Base-by-base conservation (phyloP, 2,329 filamentous ascomycete species). In the Helotiales sp. region DNA sequence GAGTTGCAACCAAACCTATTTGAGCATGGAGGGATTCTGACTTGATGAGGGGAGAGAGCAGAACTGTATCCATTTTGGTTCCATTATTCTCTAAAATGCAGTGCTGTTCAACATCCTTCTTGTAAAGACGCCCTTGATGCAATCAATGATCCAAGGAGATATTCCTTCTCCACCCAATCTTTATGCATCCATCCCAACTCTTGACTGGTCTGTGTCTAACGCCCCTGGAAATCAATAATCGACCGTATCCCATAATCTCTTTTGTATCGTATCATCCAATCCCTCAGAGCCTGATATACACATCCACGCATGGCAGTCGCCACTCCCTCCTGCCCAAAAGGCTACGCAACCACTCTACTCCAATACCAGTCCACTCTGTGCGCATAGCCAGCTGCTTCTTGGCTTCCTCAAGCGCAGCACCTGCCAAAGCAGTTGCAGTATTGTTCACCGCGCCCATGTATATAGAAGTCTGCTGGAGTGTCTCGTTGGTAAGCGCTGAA, bases 231-330 rank as follows among this genome's bases (percentile, higher is more conserved):
- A 38, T 4, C 30, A 52, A 24, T 15, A 36, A 38, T 17, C 34
- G 17, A 34, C 34, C 49, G 49, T 52, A 29, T 38, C 25, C 57
- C 51, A 48, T 33, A 33, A 22, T 48, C 48, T 38, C 46, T 44
- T 38, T 34, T 33, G 25, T 49, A 48, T 59, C 57, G 10, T 53
- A 24, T 27, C 24, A 46, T 12, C 30, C 9, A 17, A 12, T 22
- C 34, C 15, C 50, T 70, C 58, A 95, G 63, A 96, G 76, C 62
- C 90, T 81, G 53, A 98, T 85, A 67, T 93, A 87, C 29, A 98
- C 84, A 73, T 96, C 92, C 74, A 99, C 82, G 73, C 93, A 97
- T 57, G 93, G 91, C 63, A 99, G 83, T 67, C 89, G 84, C 90
- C 93, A 96, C 73, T 97, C 93, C 67, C 89, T 85, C 73, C 85